phyloP scores from a whole-genome alignment of 1,284 basidiomycete genomes.

The Tylopilus microsporus region DNA sequence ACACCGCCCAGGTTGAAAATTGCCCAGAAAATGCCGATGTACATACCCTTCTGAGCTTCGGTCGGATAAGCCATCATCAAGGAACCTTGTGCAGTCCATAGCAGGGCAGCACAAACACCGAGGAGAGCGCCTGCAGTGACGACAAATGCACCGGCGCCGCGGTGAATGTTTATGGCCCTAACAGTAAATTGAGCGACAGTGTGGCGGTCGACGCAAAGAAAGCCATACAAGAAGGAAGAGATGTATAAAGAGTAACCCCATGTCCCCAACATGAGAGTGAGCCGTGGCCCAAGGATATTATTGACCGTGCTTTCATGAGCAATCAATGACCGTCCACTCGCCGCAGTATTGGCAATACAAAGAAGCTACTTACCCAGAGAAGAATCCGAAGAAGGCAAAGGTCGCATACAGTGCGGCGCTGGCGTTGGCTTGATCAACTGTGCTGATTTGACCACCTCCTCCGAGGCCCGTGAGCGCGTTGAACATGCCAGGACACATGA shows the following conservation, averaged over 20 bases:
- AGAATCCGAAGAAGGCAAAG: conserved; percentile 47
- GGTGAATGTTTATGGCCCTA: conserved; percentile 45
- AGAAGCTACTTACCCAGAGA: conserved; percentile 37
- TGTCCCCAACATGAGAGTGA: conserved; percentile 53
- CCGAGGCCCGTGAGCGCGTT: conserved; percentile 37
- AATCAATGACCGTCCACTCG: neutral
- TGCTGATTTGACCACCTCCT: conserved; percentile 36
- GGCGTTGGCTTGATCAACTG: conserved; percentile 32
- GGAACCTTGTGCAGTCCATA: conserved; percentile 65
- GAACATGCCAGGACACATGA: conserved; percentile 15
- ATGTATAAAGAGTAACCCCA: conserved; percentile 52
- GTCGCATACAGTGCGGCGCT: conserved; percentile 43
- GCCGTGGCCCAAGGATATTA: conserved; percentile 49
- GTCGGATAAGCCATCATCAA: conserved; percentile 64
- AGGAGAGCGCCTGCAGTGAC: conserved; percentile 57
- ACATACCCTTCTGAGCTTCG: conserved; percentile 54
- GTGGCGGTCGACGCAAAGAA: neutral
- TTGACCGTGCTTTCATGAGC: conserved; percentile 40
- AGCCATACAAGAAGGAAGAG: conserved; percentile 43
- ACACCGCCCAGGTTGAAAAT: conserved; percentile 66
- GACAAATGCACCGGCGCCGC: conserved; percentile 41
- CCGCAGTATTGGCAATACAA: no score
- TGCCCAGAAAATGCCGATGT: conserved; percentile 64
- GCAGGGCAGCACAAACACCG: conserved; percentile 57
- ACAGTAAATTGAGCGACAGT: neutral